Evolutionary conservation across 2,329 filamentous ascomycete genomes (phyloP), one percentile per base, ranked within the genome.

Genomic region (Lasiodiplodia hormozganensis): DNA sequence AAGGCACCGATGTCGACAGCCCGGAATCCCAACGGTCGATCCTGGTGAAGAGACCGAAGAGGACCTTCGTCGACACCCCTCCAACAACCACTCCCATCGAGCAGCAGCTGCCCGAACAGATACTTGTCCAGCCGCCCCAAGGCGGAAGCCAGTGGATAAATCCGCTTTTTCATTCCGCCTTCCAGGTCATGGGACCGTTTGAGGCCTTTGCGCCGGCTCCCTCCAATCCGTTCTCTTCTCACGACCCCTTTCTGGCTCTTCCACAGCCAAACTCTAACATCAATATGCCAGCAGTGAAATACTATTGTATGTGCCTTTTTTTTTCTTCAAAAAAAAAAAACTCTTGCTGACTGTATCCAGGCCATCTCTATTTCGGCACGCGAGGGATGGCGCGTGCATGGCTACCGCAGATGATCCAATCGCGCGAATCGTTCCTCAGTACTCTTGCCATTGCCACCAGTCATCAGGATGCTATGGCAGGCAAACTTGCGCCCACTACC

Each of bases 191-290:
- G n/a, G 51, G 58, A 14, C 51, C 51, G 14, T 28, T 64, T 8
- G n/a, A 57, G n/a, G 43, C 34, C n/a, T 53, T 68, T 43, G 18
- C 60, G 1, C 60, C 65, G 12, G 51, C 58, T n/a, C 58, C 60
- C 28, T 21, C 21, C 2, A 68, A 68, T 38, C 36, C 54, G 16
- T 68, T 68, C n/a, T 65, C 58, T 10, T 21, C 67, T 7, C 53
- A 68, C 21, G 78, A 80, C 64, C 78, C 78, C 0, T 80, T 80
- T 62, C 51, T 69, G 1, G 78, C 75, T 8, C 78, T 80, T 74
- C 76, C 74, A 28, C 76, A 79, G 54, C 72, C 74, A 2, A 71
- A 64, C 14, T 70, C 77, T 66, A 72, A 60, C 7, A 74, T 80
- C 1, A 77, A 75, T 3, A 75, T 79, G 0, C 76, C 79, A 52